Conservation (phyloP, 2,329 filamentous ascomycete genomes). For the Nannizziopsis barbatae region DNA sequence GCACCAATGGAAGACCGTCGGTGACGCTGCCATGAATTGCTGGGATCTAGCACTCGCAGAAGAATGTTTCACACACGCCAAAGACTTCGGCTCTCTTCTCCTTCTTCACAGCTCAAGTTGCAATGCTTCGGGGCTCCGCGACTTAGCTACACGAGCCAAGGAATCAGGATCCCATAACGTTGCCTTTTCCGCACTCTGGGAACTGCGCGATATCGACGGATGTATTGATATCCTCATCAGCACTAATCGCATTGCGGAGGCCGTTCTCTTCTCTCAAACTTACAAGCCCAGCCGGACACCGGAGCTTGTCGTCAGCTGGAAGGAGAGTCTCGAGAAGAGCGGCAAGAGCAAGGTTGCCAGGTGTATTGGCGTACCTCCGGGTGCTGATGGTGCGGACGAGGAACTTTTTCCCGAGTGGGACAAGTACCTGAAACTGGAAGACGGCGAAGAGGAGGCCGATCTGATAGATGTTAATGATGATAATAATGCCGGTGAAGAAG, state of each 20-base stretch:
- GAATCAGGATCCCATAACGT: constrained; percentile 77
- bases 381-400: constrained; percentile 52
- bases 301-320: constrained; percentile 65
- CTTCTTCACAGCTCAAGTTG: constrained; percentile 79
- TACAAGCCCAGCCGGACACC: constrained; percentile 74
- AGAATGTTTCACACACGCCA: constrained; percentile 84
- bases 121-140: constrained; percentile 60
- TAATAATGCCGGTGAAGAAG: constrained; percentile 25
- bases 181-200: constrained; percentile 82
- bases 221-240: constrained; percentile 69
- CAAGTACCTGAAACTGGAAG: constrained; percentile 72
- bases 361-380: constrained; percentile 68
- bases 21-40: constrained; percentile 71
- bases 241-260: constrained; percentile 72
- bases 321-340: constrained; percentile 65
- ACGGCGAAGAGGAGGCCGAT: constrained; percentile 47
- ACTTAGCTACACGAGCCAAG: constrained; percentile 63
- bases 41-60: constrained; percentile 86
- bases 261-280: constrained; percentile 84
- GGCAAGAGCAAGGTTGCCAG: constrained; percentile 79
- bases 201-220: constrained; percentile 67
- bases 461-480: constrained; percentile 34
- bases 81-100: constrained; percentile 78
- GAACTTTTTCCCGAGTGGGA: constrained; percentile 97
- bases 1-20: constrained; percentile 97